phyloP scores from a whole-genome alignment of 257 asterid genomes.

The Anisodus tanguticus region DNA sequence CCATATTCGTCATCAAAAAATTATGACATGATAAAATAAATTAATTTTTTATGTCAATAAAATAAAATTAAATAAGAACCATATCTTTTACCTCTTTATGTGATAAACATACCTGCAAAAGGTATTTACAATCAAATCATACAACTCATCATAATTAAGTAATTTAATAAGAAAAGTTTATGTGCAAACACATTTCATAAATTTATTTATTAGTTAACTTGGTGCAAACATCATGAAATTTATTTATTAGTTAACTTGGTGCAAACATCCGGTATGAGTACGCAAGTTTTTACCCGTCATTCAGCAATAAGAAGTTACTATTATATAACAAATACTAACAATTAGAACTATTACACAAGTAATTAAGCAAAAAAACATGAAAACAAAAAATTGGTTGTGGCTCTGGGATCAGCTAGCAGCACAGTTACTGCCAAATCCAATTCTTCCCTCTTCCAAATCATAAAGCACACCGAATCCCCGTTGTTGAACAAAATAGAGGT shows the following conservation, averaged over 20 bases:
- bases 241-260: not conserved
- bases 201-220: not conserved
- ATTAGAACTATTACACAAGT: not conserved
- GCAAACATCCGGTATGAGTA: too few species aligned
- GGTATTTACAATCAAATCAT: too few species aligned
- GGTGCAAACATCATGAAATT: too few species aligned
- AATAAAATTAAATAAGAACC: too few species aligned
- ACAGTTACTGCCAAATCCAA: constrained; percentile 8
- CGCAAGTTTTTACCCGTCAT: not conserved
- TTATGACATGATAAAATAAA: too few species aligned
- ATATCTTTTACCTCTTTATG: too few species aligned
- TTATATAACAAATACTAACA: not conserved
- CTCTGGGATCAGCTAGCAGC: not conserved
- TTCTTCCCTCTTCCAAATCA: not conserved
- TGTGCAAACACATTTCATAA: too few species aligned
- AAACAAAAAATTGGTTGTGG: not conserved
- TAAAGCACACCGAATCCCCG: constrained; percentile 16
- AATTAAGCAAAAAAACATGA: not conserved
- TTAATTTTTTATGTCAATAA: too few species aligned
- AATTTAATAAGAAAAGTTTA: too few species aligned
- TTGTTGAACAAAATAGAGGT: not conserved
- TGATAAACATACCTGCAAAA: too few species aligned
- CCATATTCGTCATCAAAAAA: too few species aligned
- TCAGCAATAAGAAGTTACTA: not conserved
- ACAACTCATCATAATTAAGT: too few species aligned